phyloP scores from a whole-genome alignment of 1,284 basidiomycete genomes.

The Takashimella tepidaria region DNA sequence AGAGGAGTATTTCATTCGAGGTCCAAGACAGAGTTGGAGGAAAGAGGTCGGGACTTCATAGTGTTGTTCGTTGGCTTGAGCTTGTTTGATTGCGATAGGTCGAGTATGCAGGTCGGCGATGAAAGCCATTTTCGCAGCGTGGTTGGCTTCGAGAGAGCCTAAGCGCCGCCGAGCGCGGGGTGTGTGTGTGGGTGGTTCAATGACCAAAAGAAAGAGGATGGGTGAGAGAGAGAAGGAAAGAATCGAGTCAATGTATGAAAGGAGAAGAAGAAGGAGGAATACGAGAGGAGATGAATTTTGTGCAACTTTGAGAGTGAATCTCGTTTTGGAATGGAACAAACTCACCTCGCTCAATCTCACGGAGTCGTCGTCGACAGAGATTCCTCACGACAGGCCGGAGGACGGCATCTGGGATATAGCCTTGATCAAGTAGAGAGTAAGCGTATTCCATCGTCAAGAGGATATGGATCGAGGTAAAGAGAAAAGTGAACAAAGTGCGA shows the following conservation, averaged over 20 bases:
- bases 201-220: neutral
- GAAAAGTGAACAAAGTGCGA: no score
- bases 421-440: conserved; percentile 32
- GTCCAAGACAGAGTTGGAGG: conserved; percentile 61
- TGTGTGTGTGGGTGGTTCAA: neutral
- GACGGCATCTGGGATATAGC: conserved; percentile 58
- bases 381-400: conserved; percentile 59
- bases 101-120: conserved; percentile 40
- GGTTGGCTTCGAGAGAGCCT: conserved; percentile 60
- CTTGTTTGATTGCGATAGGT: conserved; percentile 62
- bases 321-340: neutral
- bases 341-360: conserved; percentile 55
- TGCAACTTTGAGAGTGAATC: neutral
- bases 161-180: neutral
- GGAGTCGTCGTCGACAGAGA: conserved; percentile 58
- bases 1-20: conserved; percentile 64
- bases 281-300: neutral
- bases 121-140: conserved; percentile 60
- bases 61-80: conserved; percentile 72
- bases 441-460: conserved; percentile 30
- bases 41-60: conserved; percentile 69
- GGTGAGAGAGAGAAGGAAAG: neutral
- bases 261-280: neutral
- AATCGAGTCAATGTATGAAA: neutral
- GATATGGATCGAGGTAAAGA: conserved; percentile 1